Base-by-base conservation (phyloP, 108 stramenopile genomes). In the Bacterosira constricta region DNA sequence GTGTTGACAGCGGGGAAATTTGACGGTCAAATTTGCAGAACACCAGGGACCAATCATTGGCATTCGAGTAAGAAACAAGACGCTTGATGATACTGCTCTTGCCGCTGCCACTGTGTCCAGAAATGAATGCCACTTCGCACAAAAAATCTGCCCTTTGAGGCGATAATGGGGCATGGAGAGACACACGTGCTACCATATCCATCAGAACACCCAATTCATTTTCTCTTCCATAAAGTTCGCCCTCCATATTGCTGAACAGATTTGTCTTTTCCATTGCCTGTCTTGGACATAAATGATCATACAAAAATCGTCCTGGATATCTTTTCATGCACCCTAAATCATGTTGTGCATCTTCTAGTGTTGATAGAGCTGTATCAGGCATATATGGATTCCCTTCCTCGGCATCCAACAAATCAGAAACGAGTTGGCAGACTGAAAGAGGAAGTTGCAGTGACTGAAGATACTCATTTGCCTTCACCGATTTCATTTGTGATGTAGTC, bases 21-120 rank as follows among this genome's bases (percentile, higher is more conserved):
- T 60, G 32, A 1, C 38, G 38, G 37, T 60, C 59, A 8, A 60
- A 60, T 60, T 60, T 60, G 36, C 59, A 60, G 10, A 15, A 20
- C 9, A 60, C n/a, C 18, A 60, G 35, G 37, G 37, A 60, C 59
- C 38, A 41, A 60, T 60, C 38, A 12, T 39, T 60, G n/a, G 37
- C 32, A 21, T 25, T 2, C n/a, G 23, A 41, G 5, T 15, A 25
- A 23, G 34, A 12, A 5, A 25, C n/a, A 39, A 60, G 6, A 4
- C 37, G 15, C 34, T 60, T 35, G 35, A 60, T 39, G 0, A 60
- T 13, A 25, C 21, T 2, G 6, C 21, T 17, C 36, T 60, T 60
- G 6, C 59, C 59, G 38, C 37, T 39, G 20, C 59, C 59, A 35
- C 35, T 37, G 20, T 39, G 20, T 20, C 59, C 59, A 34, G 59